Evolutionary conservation across 1,284 basidiomycete species (phyloP).

Genomic region (Irpex lacteus): DNA sequence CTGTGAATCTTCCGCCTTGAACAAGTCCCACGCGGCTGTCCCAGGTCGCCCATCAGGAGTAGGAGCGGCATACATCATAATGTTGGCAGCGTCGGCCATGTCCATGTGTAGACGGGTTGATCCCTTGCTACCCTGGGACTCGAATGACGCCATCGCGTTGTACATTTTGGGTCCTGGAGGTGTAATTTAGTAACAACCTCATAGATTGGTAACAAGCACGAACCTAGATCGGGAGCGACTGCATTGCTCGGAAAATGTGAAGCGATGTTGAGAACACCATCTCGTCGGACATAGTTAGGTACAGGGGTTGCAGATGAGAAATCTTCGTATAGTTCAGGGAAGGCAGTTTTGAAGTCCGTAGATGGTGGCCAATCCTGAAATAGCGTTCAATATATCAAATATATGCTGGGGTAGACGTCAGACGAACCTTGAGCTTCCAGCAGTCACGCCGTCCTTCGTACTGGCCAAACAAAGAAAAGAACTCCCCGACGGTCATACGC

Average conservation of each 20-base stretch:
- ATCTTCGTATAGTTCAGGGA: constrained; percentile 87
- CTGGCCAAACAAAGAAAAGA: constrained; percentile 79
- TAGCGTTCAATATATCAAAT: constrained; percentile 1
- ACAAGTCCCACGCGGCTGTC: constrained; percentile 92
- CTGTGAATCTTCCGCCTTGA: constrained; percentile 79
- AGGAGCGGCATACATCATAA: constrained; percentile 77
- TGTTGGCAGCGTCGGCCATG: constrained; percentile 92
- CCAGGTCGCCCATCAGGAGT: constrained; percentile 68
- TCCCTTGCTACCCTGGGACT: constrained; percentile 66
- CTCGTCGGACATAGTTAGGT: constrained; percentile 84
- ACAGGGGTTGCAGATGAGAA: constrained; percentile 83
- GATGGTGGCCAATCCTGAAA: constrained; percentile 88
- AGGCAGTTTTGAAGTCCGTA: constrained; percentile 78
- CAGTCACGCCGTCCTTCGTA: constrained; percentile 52
- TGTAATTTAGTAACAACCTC: constrained; percentile 17
- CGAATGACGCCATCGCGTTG: constrained; percentile 68
- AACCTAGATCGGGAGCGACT: constrained; percentile 84
- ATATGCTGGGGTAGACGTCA: neutral
- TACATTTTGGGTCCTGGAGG: constrained; percentile 76
- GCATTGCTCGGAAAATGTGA: constrained; percentile 85
- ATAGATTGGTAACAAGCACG: constrained; percentile 32
- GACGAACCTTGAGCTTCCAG: constrained; percentile 81
- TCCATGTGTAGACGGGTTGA: constrained; percentile 94
- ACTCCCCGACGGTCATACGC: constrained; percentile 67
- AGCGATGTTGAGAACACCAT: constrained; percentile 86